Conservation (phyloP, 2,329 filamentous ascomycete genomes). For the Curvularia sp. region DNA sequence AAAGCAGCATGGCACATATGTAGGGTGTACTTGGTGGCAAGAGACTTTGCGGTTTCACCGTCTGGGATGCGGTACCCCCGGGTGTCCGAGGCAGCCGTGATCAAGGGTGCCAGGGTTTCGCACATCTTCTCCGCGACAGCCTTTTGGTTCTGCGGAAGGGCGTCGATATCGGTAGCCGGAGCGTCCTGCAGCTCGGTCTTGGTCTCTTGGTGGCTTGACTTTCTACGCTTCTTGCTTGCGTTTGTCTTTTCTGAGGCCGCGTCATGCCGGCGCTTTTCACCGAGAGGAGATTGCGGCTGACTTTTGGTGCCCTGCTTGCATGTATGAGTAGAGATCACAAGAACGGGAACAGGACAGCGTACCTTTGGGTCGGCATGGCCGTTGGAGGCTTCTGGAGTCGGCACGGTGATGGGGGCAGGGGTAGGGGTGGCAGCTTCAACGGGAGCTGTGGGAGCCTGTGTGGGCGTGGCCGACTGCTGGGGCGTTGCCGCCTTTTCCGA, state of each 20-base stretch:
- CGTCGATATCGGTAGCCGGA: conserved; percentile 29
- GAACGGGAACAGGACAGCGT: not conserved
- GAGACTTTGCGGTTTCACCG: conserved; percentile 67
- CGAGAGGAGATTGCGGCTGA: conserved; percentile 46
- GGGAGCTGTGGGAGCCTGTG: conserved; percentile 20
- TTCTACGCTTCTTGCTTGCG: conserved; percentile 47
- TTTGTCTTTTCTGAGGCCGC: conserved; percentile 42
- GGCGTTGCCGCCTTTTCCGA: conserved; percentile 47
- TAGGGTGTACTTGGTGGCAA: conserved; percentile 75
- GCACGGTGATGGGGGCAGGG: conserved; percentile 17
- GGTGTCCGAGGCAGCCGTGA: conserved; percentile 72
- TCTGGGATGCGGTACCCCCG: conserved; percentile 69
- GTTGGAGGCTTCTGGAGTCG: conserved; percentile 31
- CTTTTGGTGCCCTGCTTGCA: conserved; percentile 36
- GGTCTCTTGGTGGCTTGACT: conserved; percentile 44
- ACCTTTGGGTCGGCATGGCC: conserved; percentile 40
- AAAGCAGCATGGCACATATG: conserved; percentile 77
- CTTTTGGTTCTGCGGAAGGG: conserved; percentile 70
- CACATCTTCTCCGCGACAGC: conserved; percentile 73
- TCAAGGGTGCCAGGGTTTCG: conserved; percentile 71
- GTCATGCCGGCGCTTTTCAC: conserved; percentile 50
- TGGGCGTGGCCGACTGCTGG: conserved; percentile 25
- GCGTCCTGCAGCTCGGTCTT: conserved; percentile 25
- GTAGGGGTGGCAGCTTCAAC: conserved; percentile 25
- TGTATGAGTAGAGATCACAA: conserved; percentile 14